Evolutionary conservation across 169 alveolate species (phyloP).

Genomic region (Plasmodium inui): DNA sequence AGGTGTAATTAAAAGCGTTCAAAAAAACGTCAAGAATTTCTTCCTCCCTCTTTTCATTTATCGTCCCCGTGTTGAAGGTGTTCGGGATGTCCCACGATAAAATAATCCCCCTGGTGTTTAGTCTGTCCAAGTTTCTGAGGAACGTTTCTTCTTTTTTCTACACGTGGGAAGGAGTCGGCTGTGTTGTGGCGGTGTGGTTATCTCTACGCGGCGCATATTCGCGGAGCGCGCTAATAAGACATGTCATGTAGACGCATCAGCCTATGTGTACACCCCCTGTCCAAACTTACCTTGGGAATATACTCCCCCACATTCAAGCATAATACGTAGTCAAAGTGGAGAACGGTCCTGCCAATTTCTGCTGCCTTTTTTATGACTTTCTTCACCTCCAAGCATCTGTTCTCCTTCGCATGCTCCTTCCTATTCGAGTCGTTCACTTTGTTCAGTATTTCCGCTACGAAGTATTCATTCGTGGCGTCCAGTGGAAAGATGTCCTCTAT

Average conservation of each 20-base stretch:
- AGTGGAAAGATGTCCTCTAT: conserved; percentile 23
- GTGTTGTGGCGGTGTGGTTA: neutral
- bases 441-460: conserved; percentile 12
- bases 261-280: neutral
- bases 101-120: conserved; percentile 41
- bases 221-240: neutral
- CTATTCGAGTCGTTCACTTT: conserved; percentile 4
- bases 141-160: conserved; percentile 59
- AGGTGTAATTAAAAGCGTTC: conserved; percentile 29
- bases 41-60: conserved; percentile 32
- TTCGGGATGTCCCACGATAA: conserved; percentile 61
- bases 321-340: conserved; percentile 46
- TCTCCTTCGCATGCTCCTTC: neutral
- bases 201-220: neutral
- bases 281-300: conserved; percentile 42
- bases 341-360: neutral
- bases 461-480: conserved; percentile 51
- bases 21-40: conserved; percentile 39
- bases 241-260: neutral
- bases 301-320: conserved; percentile 71
- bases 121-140: conserved; percentile 39
- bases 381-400: neutral
- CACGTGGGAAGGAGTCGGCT: neutral
- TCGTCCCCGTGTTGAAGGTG: conserved; percentile 59
- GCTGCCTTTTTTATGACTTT: neutral